Evolutionary conservation across 345 rosid genomes (phyloP).

Genomic region (Hibiscus trionum): DNA sequence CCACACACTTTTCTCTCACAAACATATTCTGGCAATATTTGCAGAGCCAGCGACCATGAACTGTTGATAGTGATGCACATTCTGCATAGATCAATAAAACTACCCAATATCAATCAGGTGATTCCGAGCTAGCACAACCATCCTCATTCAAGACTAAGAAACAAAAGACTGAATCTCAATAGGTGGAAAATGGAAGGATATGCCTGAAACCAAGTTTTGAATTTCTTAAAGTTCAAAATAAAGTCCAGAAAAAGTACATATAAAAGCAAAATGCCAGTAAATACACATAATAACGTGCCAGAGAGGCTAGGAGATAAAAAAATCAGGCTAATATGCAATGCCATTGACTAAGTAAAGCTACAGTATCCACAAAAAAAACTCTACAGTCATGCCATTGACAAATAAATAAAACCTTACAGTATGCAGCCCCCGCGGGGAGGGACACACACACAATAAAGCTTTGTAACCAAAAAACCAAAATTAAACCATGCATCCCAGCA

Average conservation of each 20-base stretch:
- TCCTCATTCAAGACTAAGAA: neutral
- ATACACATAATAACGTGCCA: neutral
- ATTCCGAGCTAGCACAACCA: neutral
- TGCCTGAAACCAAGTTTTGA: neutral
- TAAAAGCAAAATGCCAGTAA: neutral
- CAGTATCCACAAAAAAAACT: neutral
- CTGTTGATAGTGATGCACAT: constrained; percentile 56
- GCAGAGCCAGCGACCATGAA: constrained; percentile 89
- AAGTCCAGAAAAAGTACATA: neutral
- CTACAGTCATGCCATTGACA: neutral
- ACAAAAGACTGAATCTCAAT: neutral
- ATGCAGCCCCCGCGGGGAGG: neutral
- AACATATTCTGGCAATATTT: constrained; percentile 64
- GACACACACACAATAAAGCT: neutral
- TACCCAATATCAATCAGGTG: constrained; percentile 3
- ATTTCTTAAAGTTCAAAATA: neutral
- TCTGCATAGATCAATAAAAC: constrained; percentile 42
- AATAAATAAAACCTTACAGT: neutral
- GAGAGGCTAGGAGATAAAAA: neutral
- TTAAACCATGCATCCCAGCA: neutral
- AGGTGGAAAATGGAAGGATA: neutral
- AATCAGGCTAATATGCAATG: neutral
- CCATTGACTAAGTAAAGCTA: neutral
- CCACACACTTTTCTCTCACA: constrained; percentile 55
- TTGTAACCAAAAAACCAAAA: neutral